Base-by-base conservation (phyloP, 805 yeast species). In the Ogataea pignaliae region DNA sequence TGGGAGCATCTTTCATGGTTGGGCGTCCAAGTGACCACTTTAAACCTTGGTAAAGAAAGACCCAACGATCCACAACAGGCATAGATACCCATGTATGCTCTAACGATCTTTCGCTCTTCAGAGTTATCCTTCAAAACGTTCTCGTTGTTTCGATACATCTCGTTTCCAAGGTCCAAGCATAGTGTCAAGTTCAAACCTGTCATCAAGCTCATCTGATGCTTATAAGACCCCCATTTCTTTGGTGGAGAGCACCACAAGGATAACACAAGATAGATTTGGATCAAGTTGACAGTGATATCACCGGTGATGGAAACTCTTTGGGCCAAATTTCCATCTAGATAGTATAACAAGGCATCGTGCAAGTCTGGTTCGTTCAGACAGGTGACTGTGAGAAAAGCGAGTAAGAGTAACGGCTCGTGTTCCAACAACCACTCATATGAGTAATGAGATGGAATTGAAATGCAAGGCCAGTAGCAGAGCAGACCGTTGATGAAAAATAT, bases 231-330 rank as follows among this genome's bases (percentile, higher is more conserved):
- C 65, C 75, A 68, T 50, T 67, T 69, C 31, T 68, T 63, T 7
- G 81, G 78, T 1, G 81, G 81, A 3, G 76, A 64, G 40, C 74
- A 71, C 83, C 83, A 77, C 7, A 73, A 52, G 6, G 79, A 73
- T 10, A 76, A 54, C 1, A 73, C 64, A 43, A 75, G 52, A 47
- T 73, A 74, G 1, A 70, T 61, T 41, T 69, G 71, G 17, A 76
- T 69, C 37, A 71, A 53, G 46, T 63, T 66, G 37, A 63, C 66
- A 3, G 73, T 61, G 40, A 76, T 67, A 42, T 68, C 73, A 18
- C 73, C 71, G 9, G 75, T 67, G 13, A 73, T 63, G 34, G 68
- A 69, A 3, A 75, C 70, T 29, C 64, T 63, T 40, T 72, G 66
- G 1, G 79, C 72, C 30, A 77, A 51, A 46, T 66, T 67, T 12